Percentiles rank a stretch among this genome's conserved stretches.
Conservation (phyloP, 331 rosid species). For the Prunus yedoensis region DNA sequence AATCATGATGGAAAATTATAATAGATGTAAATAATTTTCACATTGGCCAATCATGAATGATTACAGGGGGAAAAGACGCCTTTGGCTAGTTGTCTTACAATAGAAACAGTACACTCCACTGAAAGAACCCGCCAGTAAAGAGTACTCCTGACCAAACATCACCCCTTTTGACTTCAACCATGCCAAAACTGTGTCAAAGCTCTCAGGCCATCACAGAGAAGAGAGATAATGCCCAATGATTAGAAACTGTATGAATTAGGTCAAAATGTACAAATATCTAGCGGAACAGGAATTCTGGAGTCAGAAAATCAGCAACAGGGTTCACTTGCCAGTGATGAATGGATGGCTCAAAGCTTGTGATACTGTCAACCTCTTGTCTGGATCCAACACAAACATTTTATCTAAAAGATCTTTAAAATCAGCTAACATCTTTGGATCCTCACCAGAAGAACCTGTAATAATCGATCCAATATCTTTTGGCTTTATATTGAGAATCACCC, state of each 20-base stretch:
- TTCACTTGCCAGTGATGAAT: constrained; percentile 99
- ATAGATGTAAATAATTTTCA: constrained; percentile 15
- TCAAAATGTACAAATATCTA: constrained; percentile 81
- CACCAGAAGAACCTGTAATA: constrained; percentile 78
- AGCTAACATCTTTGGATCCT: constrained; percentile 89
- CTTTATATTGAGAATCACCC: constrained; percentile 80
- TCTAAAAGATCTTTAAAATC: constrained; percentile 91
- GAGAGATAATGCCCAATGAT: constrained; percentile 72
- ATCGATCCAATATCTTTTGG: constrained; percentile 87
- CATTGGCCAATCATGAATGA: constrained; percentile 48
- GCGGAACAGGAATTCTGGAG: constrained; percentile 65
- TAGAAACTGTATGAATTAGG: constrained; percentile 72
- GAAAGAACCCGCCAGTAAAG: constrained; percentile 80
- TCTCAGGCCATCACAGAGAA: constrained; percentile 75
- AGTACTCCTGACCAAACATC: constrained; percentile 60
- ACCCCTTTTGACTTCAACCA: constrained; percentile 67
- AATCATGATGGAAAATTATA: constrained; percentile 31
- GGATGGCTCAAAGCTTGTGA: constrained; percentile 96
- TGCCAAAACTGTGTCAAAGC: constrained; percentile 68
- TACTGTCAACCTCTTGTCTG: constrained; percentile 96
- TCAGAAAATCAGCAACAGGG: constrained; percentile 80
- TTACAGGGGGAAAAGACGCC: constrained; percentile 76
- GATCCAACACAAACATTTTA: constrained; percentile 84
- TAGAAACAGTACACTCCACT: constrained; percentile 95
- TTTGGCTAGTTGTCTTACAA: constrained; percentile 97